Evolutionary conservation across 1,139 yeast genomes (phyloP), one percentile per base, ranked within the genome.

Genomic region (Candida mesenterica): DNA sequence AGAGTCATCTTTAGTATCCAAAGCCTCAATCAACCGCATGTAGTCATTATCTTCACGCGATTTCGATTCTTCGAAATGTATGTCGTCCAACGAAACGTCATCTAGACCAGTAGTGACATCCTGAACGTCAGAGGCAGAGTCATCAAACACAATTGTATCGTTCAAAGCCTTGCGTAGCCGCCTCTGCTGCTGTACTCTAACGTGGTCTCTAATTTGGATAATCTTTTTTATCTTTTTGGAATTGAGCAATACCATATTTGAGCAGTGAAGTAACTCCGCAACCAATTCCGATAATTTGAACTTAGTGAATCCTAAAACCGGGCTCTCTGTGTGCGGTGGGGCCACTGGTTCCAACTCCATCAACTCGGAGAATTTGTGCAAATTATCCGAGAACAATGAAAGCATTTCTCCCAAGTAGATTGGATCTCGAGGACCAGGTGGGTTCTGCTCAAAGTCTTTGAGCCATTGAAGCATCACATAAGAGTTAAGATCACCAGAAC

Each of bases 251-350:
- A 69, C 66, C 77, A 71, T 71, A 48, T 71, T 71, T 13, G 75
- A 68, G 40, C 77, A 71, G 50, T 70, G 76, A 26, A 70, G 56
- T 19, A 70, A 49, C 40, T 70, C 76, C 3, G 76, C 76, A 19
- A 71, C 61, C 30, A 71, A 52, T 45, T 71, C 77, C 2, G 72
- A 55, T 6, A 70, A 49, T 38, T 69, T 67, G 47, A 70, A 69
- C 35, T 61, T 63, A 4, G 75, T 63, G 40, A 68, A 63, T 1
- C 77, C 77, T 24, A 71, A 49, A 3, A 56, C 48, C 5, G 50
- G 40, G 6, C 49, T 39, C 4, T 49, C 46, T 6, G 49, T 43
- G 28, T 51, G 45, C 3, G 43, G 31, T 3, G 63, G 61, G 6
- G 57, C 50, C n/a, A 53, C 53, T 16, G 62, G 58, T 15, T 19